Base-by-base conservation (phyloP, 352 stramenopile species). In the Blastocystis sp. region DNA sequence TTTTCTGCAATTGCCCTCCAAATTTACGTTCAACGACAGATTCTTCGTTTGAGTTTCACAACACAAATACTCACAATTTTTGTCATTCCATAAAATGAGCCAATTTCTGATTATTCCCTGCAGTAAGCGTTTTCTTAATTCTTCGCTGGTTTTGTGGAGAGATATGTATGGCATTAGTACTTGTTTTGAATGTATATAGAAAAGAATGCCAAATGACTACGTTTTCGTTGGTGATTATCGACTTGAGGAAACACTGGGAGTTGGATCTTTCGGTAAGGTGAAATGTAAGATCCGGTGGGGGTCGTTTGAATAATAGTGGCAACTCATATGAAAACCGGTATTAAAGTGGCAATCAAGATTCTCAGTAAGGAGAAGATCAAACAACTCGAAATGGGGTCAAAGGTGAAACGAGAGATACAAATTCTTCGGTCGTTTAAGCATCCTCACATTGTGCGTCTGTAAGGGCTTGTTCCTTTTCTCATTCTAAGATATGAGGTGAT, bases 331-430 rank as follows among this genome's bases (percentile, higher is more conserved):
- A 95, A 98, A 89, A 99, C 97, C 77, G 95, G 96, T 35, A 95
- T 98, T 90, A 98, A 99, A 90, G 97, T 99, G 35, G 97, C 97
- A 42, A 98, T 99, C 68, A 99, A 99, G 93, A 99, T 99, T 90
- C 92, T 99, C 19, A 99, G 99, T 92, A 97, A 97, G 90, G 95
- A 95, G 89, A 99, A 99, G 90, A 99, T 99, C 92, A 96, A 97
- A 89, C 95, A 97, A 81, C 94, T 99, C 40, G 96, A 98, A 90
- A 99, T 99, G 97, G 95, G 96, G 91, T 97, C 99, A 91, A 99
- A 99, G 92, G 97, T 99, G 48, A 95, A 97, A 68, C 94, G 97
- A 69, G 97, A 99, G 94, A 99, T 99, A 90, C 98, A 97, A 89
- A 97, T 99, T 89, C 91, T 99, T 59, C 95, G 97, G 90, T 94